phyloP scores from a whole-genome alignment of 2,329 filamentous ascomycete genomes.

The Escovopsis sp. region DNA sequence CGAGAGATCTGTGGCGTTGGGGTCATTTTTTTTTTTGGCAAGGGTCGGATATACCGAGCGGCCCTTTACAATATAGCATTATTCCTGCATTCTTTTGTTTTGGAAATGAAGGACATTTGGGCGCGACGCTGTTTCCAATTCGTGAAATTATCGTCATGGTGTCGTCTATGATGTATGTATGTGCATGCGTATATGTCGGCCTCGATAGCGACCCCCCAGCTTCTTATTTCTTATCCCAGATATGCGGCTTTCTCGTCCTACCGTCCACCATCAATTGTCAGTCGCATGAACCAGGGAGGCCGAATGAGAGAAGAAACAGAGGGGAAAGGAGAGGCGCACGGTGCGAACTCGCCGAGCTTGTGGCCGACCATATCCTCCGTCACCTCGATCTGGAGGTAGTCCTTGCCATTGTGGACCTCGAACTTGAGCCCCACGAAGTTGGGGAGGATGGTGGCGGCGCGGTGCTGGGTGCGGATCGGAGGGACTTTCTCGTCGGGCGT shows the following conservation, averaged over 20 bases:
- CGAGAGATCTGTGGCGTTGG: not conserved
- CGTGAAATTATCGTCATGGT: conserved; percentile 6
- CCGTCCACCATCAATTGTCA: not conserved
- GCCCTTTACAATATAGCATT: not conserved
- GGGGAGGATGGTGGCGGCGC: conserved; percentile 76
- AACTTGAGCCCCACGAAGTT: conserved; percentile 86
- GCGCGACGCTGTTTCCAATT: not conserved
- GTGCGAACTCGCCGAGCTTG: conserved; percentile 83
- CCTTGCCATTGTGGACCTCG: conserved; percentile 83
- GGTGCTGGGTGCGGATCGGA: conserved; percentile 75
- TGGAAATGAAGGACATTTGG: not conserved
- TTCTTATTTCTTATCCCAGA: conserved; percentile 30
- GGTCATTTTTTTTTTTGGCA: not conserved
- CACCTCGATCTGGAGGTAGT: conserved; percentile 66
- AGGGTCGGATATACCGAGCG: not conserved
- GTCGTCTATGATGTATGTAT: too few species aligned
- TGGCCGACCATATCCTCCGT: conserved; percentile 95
- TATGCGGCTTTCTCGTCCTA: conserved; percentile 44
- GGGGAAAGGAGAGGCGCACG: conserved; percentile 40
- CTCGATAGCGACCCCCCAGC: too few species aligned
- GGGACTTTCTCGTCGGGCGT: conserved; percentile 46
- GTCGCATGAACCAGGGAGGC: not conserved
- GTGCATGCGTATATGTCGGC: too few species aligned
- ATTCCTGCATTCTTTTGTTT: not conserved
- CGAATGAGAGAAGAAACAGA: not conserved